Base-by-base conservation (phyloP, 179 eudicot genomes). In the Beta macrorhiza region DNA sequence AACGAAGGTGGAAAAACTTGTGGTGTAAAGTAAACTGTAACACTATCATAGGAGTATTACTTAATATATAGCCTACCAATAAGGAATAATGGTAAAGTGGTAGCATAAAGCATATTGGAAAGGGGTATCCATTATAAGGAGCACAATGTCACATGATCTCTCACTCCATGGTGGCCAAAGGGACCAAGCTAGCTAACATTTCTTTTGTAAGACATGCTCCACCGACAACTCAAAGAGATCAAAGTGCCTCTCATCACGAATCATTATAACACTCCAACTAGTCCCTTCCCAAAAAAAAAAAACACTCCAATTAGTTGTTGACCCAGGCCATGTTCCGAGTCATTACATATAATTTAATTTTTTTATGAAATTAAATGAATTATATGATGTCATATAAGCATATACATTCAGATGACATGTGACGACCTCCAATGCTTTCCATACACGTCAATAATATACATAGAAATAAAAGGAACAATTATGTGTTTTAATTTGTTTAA, bases 161-260 rank as follows among this genome's bases (percentile, higher is more conserved):
- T 5, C 10, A 20, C 29, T 11, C 32, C 57, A 79, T 79, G 58
- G 69, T 79, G 82, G 59, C 69, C 22, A 16, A 45, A 62, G 22
- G 64, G 78, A 53, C 72, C 72, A 73, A 80, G 17, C 52, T 52
- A 61, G 17, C 67, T 42, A 58, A 37, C 67, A 53, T 62, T 72
- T 72, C 63, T 49, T 8, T 52, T 49, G 47, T 29, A 49, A 72
- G 57, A 19, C 82, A 80, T 80, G 55, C 52, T 12, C 65, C 51
- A 70, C 81, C 81, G 81, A 70, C 81, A 67, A 19, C 22, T 67
- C 20, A 69, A 37, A 56, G 68, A 67, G 74, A 67, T 32, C 47
- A 10, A 29, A 22, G 7, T 67, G 12, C 1, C 47, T 32, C 5
- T 63, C 32, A 52, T 29, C 16, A 73, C 53, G 15, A 44, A 73